phyloP scores from a whole-genome alignment of 768 basidiomycete genomes.

The Paxillus rubicundulus region DNA sequence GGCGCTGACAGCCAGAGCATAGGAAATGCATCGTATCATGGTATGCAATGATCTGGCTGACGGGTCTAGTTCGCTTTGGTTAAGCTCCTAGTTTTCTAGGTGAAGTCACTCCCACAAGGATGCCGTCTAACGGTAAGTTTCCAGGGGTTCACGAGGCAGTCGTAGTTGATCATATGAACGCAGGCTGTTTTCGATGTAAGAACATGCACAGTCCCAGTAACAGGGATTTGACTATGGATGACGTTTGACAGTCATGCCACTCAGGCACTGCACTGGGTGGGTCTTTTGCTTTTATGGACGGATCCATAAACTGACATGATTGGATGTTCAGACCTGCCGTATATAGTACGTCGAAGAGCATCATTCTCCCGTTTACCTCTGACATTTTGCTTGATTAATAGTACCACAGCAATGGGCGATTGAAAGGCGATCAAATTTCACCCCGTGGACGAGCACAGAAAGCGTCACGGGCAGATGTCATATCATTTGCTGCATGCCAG shows the following conservation, averaged over 20 bases:
- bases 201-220: background rate
- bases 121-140: constrained; percentile 58
- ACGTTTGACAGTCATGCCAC: constrained; percentile 40
- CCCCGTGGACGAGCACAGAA: constrained; percentile 37
- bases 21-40: constrained; percentile 45
- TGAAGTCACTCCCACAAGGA: constrained; percentile 57
- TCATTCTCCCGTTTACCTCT: background rate
- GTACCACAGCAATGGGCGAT: constrained; percentile 60
- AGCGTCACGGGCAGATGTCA: constrained; percentile 71
- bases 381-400: constrained; percentile 18
- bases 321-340: constrained; percentile 22
- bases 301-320: background rate
- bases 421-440: constrained; percentile 47
- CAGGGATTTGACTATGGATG: background rate
- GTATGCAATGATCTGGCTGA: constrained; percentile 16
- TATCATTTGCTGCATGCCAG: constrained; percentile 70
- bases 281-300: background rate
- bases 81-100: constrained; percentile 26
- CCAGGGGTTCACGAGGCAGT: background rate
- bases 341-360: constrained; percentile 18
- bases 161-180: background rate
- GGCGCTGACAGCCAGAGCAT: background rate
- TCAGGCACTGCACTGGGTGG: constrained; percentile 48
- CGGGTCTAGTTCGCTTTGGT: background rate
- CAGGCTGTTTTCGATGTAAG: constrained; percentile 52